phyloP scores from a whole-genome alignment of 2,329 filamentous ascomycete species.

The Trichophyton simii region DNA sequence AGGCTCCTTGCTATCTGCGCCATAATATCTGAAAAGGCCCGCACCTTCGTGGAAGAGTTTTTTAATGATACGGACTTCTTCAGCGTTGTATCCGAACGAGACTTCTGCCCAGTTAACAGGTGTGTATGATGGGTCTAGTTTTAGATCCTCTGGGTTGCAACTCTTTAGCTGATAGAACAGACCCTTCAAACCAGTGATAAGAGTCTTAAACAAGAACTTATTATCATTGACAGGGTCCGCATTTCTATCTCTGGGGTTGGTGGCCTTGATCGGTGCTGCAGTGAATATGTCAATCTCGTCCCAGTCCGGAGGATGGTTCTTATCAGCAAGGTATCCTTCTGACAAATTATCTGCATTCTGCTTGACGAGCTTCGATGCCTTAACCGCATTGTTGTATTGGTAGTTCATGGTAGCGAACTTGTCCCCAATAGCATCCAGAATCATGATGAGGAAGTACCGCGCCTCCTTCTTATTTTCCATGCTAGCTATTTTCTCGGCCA shows the following conservation, averaged over 20 bases:
- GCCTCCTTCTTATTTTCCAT: slow-evolving; percentile 88
- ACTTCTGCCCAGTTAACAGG: slow-evolving; percentile 91
- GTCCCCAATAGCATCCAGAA: slow-evolving; percentile 92
- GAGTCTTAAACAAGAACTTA: slow-evolving; percentile 92
- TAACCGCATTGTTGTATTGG: slow-evolving; percentile 88
- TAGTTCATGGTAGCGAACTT: slow-evolving; percentile 98
- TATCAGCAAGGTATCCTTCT: slow-evolving; percentile 76
- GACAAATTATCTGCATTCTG: slow-evolving; percentile 53
- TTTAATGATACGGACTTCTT: slow-evolving; percentile 91
- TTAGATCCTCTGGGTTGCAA: slow-evolving; percentile 60
- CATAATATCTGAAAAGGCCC: slow-evolving; percentile 93
- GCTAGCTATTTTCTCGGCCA: slow-evolving; percentile 96
- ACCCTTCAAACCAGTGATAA: slow-evolving; percentile 91
- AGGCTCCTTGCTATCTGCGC: slow-evolving; percentile 63
- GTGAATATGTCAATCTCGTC: slow-evolving; percentile 97
- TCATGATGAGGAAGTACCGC: slow-evolving; percentile 90
- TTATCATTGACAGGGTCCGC: slow-evolving; percentile 90
- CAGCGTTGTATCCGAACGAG: slow-evolving; percentile 89
- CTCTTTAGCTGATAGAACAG: slow-evolving; percentile 89
- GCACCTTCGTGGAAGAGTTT: slow-evolving; percentile 96
- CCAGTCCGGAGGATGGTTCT: slow-evolving; percentile 75
- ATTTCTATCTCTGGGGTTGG: slow-evolving; percentile 76
- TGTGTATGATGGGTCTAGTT: slow-evolving; percentile 63
- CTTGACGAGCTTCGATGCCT: slow-evolving; percentile 67
- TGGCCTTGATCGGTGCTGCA: slow-evolving; percentile 90